A percentile compares a stretch with the other conserved stretches of the same genome.
These are phyloP conservation scores for Vachellia pachyceras DNA, from an alignment of 306 rosid species.

Conservation along the genomic window DNA sequence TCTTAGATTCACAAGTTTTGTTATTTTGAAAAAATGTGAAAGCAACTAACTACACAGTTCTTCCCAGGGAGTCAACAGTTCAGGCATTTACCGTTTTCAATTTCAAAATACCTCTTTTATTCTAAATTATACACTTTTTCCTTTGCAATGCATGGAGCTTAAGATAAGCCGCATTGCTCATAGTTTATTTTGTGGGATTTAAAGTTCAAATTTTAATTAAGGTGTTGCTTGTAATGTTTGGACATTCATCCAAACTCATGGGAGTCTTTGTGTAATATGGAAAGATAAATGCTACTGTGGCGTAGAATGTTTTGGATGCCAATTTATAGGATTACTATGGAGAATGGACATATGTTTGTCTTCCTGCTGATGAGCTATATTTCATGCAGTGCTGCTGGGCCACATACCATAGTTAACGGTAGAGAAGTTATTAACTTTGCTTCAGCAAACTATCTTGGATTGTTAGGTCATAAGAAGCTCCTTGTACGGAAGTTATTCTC, in stretches of 20 bases:
- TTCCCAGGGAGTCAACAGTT: neutral
- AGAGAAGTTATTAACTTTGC: conserved; percentile 94
- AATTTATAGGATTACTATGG: neutral
- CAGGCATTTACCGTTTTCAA: neutral
- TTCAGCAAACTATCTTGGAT: conserved; percentile 96
- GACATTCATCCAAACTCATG: neutral
- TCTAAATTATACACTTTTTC: too few species aligned
- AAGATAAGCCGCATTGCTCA: neutral
- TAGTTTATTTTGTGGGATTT: neutral
- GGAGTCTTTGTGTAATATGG: neutral
- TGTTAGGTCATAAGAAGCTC: conserved; percentile 82
- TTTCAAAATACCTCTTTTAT: neutral
- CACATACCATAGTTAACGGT: conserved; percentile 75
- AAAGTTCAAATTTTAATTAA: neutral
- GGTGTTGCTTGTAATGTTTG: neutral
- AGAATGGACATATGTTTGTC: neutral
- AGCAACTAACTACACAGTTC: neutral
- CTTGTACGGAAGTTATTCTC: conserved; percentile 65
- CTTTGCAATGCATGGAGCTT: too few species aligned
- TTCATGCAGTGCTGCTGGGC: conserved; percentile 92
- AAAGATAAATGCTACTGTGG: neutral
- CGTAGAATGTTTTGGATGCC: neutral
- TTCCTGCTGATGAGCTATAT: conserved; percentile 32
- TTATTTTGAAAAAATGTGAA: neutral
- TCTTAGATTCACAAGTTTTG: neutral